A percentile compares a stretch with the other conserved stretches of the same genome.
phyloP scores from a whole-genome alignment of 2,329 filamentous ascomycete genomes.

The Penicillium italicum region DNA sequence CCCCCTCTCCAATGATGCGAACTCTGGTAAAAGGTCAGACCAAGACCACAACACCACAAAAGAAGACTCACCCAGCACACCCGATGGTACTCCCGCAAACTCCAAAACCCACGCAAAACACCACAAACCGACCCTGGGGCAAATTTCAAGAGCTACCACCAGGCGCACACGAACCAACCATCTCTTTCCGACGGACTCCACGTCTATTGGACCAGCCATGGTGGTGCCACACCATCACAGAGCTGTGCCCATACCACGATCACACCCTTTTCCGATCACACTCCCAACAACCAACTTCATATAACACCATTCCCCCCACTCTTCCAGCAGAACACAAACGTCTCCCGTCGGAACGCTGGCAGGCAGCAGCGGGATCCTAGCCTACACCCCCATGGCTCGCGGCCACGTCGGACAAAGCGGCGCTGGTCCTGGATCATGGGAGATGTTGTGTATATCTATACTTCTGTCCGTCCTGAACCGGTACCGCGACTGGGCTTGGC shows the following conservation, averaged over 20 bases:
- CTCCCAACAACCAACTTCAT: neutral
- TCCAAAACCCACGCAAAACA: neutral
- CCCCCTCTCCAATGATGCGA: slow-evolving; percentile 42
- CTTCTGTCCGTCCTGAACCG: neutral
- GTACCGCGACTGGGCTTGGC: neutral
- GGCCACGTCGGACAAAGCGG: neutral
- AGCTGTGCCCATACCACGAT: slow-evolving; percentile 1
- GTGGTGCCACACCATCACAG: neutral
- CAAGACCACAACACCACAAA: slow-evolving; percentile 15
- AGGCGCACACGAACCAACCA: neutral
- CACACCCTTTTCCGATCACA: neutral
- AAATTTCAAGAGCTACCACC: neutral
- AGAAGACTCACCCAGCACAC: slow-evolving; percentile 3
- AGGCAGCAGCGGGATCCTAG: slow-evolving; percentile 11
- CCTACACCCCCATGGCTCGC: slow-evolving; percentile 22
- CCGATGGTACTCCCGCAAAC: slow-evolving; percentile 25
- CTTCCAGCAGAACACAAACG: slow-evolving; percentile 9
- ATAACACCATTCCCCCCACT: neutral
- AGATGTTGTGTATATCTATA: slow-evolving; percentile 25
- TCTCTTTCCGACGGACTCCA: neutral
- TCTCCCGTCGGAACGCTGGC: neutral
- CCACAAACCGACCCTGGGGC: neutral
- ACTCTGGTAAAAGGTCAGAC: slow-evolving; percentile 49
- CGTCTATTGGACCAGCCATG: neutral
- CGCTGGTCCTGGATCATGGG: neutral